Conservation (phyloP, 257 asterid species). For the Forsythia viridissima region DNA sequence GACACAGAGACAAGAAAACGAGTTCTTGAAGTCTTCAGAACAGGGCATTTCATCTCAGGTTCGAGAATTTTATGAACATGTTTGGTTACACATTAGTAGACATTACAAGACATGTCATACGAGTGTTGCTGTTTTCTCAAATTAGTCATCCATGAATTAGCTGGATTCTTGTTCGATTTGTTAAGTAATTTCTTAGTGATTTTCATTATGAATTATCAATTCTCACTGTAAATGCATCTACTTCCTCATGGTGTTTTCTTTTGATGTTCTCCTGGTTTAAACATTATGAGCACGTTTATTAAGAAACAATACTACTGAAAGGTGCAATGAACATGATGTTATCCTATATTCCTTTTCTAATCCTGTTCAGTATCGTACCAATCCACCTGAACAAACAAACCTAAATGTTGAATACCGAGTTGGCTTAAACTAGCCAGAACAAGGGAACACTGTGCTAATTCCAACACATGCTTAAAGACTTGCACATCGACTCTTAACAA, state of each 20-base stretch:
- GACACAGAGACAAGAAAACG: background rate
- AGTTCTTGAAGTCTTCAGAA: background rate
- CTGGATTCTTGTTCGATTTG: background rate
- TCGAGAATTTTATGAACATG: background rate
- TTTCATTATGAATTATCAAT: too few relatives aligned
- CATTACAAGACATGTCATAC: too few relatives aligned
- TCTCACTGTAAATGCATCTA: background rate
- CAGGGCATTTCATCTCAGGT: background rate
- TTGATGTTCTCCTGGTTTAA: too few relatives aligned
- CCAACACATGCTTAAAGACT: background rate
- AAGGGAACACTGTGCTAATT: background rate
- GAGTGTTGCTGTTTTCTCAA: background rate
- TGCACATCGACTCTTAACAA: background rate
- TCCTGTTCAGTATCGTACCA: too few relatives aligned
- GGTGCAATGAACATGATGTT: background rate
- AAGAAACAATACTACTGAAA: too few relatives aligned
- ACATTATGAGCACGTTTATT: too few relatives aligned
- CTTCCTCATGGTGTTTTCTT: background rate
- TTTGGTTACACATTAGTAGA: background rate
- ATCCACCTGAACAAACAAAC: background rate
- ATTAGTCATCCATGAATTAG: too few relatives aligned
- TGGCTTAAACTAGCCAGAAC: background rate
- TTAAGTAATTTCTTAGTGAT: too few relatives aligned
- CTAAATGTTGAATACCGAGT: background rate
- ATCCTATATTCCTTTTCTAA: background rate